Evolutionary conservation across 2,329 filamentous ascomycete species (phyloP), one percentile per base, ranked within the genome.

Genomic region (Paramyrothecium sp.): DNA sequence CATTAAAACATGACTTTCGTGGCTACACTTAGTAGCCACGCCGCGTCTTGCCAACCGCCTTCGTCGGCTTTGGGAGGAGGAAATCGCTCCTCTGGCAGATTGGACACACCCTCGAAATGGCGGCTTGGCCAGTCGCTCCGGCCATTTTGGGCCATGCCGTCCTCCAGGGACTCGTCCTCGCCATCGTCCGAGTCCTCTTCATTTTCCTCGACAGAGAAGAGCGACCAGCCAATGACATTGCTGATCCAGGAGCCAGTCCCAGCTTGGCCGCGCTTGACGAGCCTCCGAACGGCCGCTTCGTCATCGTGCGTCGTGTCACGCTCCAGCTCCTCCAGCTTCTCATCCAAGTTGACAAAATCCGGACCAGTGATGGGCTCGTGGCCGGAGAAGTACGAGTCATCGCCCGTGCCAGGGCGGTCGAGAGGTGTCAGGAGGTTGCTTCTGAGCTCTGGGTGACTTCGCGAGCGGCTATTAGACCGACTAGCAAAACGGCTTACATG

Each of bases 1-100:
- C 19, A 60, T 75, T 71, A 86, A 60, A 87, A 77, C 63, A 87
- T 74, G 49, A 87, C 82, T 65, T 85, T 87, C 23, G 81, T 81
- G 12, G 86, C 87, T 60, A 89, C 85, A 61, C 81, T 87, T 56
- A 89, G 71, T 51, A 90, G 71, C 87, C 87, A 90, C 17, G 85
- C 85, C 23, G 86, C 87, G 70, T 89, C 87, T 57, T 83, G 80
- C 87, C 86, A 89, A 10, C 81, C 81, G 17, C 84, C 85, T 48
- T 84, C 80, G 54, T 88, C 80, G 10, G 78, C 74, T 47, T 78
- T 79, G 53, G 75, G 75, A 11, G 78, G 74, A 33, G 67, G 82
- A 67, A 86, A 73, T 11, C 71, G 71, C 52, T 82, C 79, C 51
- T 79, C 75, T 0, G 75, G 68, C n/a, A 69, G 56, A 30, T 68